phyloP scores from a whole-genome alignment of 441 rosid genomes.

The Gossypium gossypioides region DNA sequence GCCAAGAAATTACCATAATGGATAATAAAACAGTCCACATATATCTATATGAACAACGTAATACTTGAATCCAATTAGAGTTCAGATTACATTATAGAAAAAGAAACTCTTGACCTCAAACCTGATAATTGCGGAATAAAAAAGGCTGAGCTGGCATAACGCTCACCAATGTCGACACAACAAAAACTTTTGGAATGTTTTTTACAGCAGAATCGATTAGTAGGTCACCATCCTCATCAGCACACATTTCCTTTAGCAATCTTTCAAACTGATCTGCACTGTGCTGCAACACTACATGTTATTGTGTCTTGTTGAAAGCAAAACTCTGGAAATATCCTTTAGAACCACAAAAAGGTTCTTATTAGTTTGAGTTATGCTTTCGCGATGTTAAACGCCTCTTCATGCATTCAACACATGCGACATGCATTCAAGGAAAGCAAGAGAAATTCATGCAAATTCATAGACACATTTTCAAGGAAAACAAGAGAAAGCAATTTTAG shows the following conservation, averaged over 20 bases:
- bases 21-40: not conserved
- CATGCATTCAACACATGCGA: not conserved
- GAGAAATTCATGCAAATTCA: not conserved
- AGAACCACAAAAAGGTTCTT: not conserved
- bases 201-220: conserved; percentile 87
- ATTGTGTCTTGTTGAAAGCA: conserved; percentile 23
- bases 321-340: not conserved
- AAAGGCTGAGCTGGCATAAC: conserved; percentile 91
- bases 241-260: conserved; percentile 90
- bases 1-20: not conserved
- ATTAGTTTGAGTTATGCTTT: not conserved
- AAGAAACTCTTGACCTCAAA: conserved; percentile 17
- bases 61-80: not conserved
- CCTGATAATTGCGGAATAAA: conserved; percentile 96
- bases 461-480: not conserved
- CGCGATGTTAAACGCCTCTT: not conserved
- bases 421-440: not conserved
- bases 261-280: conserved; percentile 95
- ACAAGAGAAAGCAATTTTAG: not conserved
- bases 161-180: conserved; percentile 84
- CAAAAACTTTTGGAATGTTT: conserved; percentile 83
- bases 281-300: conserved; percentile 65
- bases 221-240: conserved; percentile 87
- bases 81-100: not conserved
- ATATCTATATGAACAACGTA: not conserved